These are phyloP conservation scores for Cucumis cinereus DNA, from an alignment of 306 rosid species.

Conservation along the genomic window DNA sequence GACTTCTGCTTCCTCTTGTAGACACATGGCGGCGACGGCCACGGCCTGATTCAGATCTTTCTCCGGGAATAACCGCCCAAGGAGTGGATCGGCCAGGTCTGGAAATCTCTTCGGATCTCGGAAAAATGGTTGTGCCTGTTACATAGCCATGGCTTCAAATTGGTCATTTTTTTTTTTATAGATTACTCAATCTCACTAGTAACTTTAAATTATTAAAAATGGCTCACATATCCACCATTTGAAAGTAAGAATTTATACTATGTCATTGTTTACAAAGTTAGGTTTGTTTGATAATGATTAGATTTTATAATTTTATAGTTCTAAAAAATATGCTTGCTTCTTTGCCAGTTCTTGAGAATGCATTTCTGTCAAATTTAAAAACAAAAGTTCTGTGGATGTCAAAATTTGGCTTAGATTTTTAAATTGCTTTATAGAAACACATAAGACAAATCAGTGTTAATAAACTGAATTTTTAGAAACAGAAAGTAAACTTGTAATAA, in stretches of 20 bases:
- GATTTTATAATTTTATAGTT: not conserved
- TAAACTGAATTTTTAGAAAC: not conserved
- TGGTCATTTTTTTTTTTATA: not conserved
- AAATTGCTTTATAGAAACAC: not conserved
- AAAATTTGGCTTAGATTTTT: not conserved
- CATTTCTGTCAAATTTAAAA: too few relatives aligned
- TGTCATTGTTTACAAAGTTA: not conserved
- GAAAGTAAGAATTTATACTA: not conserved
- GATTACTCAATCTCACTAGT: not conserved
- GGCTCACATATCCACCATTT: not conserved
- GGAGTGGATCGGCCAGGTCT: conserved; percentile 61
- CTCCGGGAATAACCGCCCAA: conserved; percentile 41
- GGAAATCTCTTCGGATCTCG: conserved; percentile 66
- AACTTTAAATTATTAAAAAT: not conserved
- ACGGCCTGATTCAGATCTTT: conserved; percentile 86
- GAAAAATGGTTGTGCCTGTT: conserved; percentile 74
- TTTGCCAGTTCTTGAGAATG: not conserved
- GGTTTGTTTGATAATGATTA: not conserved
- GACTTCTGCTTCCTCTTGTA: conserved; percentile 75
- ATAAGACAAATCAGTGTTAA: not conserved
- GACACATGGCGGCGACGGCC: conserved; percentile 87
- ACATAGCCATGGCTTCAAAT: not conserved
- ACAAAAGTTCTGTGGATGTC: not conserved
- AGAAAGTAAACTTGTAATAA: too few relatives aligned
- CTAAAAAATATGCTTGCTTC: not conserved